Evolutionary conservation across 768 basidiomycete species (phyloP).

Genomic region (Candolleomyces eurysporus): DNA sequence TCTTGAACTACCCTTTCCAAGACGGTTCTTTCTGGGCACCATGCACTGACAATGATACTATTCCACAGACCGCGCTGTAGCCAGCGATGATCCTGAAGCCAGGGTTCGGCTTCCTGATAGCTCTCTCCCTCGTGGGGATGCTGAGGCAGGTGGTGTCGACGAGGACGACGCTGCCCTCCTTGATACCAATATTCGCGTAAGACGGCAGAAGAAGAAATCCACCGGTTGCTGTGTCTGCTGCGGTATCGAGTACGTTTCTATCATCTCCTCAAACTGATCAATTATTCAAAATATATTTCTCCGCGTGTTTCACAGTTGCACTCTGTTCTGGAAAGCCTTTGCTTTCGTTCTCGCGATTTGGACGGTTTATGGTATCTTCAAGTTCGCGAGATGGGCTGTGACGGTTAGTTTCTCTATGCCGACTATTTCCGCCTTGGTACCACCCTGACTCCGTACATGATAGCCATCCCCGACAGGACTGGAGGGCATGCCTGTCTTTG

Average conservation of each 20-base stretch:
- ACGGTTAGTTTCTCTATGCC: conserved; percentile 31
- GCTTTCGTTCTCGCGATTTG: conserved; percentile 46
- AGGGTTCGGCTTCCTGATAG: conserved; percentile 1
- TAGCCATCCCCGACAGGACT: conserved; percentile 51
- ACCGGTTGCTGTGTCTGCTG: conserved; percentile 50
- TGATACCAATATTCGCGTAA: conserved; percentile 2
- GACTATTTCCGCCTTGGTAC: not conserved
- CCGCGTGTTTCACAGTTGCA: conserved; percentile 34
- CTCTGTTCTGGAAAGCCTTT: conserved; percentile 53
- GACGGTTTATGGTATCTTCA: conserved; percentile 40
- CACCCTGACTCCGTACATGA: not conserved
- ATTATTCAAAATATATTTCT: too few species aligned
- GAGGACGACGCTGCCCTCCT: conserved; percentile 3
- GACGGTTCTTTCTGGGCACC: not conserved
- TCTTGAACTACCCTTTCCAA: not conserved
- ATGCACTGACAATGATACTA: not conserved
- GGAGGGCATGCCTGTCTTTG: conserved; percentile 55
- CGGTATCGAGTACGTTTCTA: conserved; percentile 40
- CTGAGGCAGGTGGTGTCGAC: not conserved
- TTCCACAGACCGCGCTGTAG: not conserved
- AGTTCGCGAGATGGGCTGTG: conserved; percentile 45
- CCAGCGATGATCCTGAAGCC: conserved; percentile 5
- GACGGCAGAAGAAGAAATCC: conserved; percentile 16
- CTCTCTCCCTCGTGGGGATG: not conserved
- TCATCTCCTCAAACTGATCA: not conserved